Conservation (phyloP, 768 basidiomycete genomes). For the Dendrothele bispora region DNA sequence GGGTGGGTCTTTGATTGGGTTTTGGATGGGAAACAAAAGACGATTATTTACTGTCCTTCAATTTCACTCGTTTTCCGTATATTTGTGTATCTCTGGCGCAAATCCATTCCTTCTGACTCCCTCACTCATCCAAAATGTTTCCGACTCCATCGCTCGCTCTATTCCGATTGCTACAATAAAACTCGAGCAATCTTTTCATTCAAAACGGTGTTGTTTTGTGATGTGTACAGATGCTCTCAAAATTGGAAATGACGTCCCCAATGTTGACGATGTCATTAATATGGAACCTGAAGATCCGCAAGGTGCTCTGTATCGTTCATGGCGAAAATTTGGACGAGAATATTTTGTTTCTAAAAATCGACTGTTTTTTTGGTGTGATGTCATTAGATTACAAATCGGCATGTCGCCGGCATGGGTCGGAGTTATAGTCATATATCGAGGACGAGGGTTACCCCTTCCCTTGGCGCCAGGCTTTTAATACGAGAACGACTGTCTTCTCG, state of each 20-base stretch:
- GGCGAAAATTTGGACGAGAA: no score
- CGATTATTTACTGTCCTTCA: neutral
- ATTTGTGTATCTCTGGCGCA: neutral
- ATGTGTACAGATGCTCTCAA: slow-evolving; percentile 7
- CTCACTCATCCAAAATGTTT: neutral
- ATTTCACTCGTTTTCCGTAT: slow-evolving; percentile 1
- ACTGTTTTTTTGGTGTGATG: no score
- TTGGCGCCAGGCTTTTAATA: no score
- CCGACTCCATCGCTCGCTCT: slow-evolving; percentile 3
- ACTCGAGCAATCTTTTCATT: neutral
- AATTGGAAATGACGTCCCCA: slow-evolving; percentile 10
- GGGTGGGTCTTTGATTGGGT: slow-evolving; percentile 4
- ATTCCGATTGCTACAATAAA: neutral
- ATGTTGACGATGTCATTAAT: slow-evolving; percentile 8
- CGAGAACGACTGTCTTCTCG: no score
- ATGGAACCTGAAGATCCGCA: slow-evolving; percentile 7
- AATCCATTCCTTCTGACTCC: neutral
- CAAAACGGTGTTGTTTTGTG: slow-evolving; percentile 5
- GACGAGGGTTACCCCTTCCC: no score
- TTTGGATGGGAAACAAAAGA: neutral
- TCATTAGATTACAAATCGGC: no score
- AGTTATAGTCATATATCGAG: no score
- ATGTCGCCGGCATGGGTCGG: no score
- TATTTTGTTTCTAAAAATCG: no score
- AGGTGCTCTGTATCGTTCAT: slow-evolving; percentile 6